Evolutionary conservation across 495 filamentous ascomycete species (phyloP), one percentile per base, ranked within the genome.

Genomic region (Annulohypoxylon stygium): DNA sequence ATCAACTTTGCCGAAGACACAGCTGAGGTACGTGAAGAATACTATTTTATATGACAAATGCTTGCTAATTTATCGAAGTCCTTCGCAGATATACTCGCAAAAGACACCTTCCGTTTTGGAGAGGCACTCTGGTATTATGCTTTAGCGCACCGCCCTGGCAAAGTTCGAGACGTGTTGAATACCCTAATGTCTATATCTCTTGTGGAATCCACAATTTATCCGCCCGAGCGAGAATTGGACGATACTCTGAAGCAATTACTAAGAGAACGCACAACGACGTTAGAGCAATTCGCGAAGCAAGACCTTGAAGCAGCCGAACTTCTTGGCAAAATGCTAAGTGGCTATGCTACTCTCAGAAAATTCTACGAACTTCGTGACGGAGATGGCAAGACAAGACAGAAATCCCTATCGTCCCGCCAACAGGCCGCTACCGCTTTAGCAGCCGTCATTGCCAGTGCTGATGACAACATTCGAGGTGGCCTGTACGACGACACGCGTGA

Each of bases 361-460:
- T 97, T 94, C 81, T 98, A 97, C 79, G 91, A 94, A 71, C 87
- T 93, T 43, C 89, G 95, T 53, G 94, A 98, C 70, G 86, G 90
- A 68, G 85, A 87, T 41, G 68, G 68, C 61, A 77, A 79, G 11
- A 45, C 68, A 45, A 71, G 51, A 10, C 70, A 76, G 3, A 78
- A 79, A 8, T 75, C 81, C 6, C 70, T 71, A 5, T 83, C 87
- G 3, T 84, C 91, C 37, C 91, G 88, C 65, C 85, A 85, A 55
- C 89, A 89, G 67, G 93, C 93, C 20, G 90, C 90, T 0, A 82
- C 88, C 30, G 89, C 90, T n/a, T 83, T 98, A 36, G 82, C 92
- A 25, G 91, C 92, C 9, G 90, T 96, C 57, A 92, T 97, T 75
- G 84, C 88, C 55, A 96, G 93, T 78, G 92, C 94, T 3, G 90